A percentile compares a stretch with the other conserved stretches of the same genome.
Conservation (phyloP, 768 basidiomycete genomes). For the Mycena sanguinolenta region DNA sequence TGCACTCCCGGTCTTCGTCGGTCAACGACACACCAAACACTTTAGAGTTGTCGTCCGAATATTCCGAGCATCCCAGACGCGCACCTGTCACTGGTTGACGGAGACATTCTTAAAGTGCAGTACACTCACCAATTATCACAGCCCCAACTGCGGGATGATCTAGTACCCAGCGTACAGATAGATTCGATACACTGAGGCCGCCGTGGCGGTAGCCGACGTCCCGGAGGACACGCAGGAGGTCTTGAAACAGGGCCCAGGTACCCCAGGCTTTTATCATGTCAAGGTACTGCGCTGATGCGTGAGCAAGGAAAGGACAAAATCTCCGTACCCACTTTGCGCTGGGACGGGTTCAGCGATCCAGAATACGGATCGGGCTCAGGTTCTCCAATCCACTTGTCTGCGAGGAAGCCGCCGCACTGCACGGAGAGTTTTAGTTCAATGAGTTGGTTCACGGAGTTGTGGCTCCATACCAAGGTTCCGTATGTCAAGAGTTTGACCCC, state of each 20-base stretch:
- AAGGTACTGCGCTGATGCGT: slow-evolving; percentile 69
- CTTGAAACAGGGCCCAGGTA: slow-evolving; percentile 81
- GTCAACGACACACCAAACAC: slow-evolving; percentile 71
- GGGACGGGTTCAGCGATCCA: slow-evolving; percentile 79
- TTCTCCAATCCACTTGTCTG: slow-evolving; percentile 78
- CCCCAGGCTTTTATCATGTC: slow-evolving; percentile 90
- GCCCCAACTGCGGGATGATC: slow-evolving; percentile 85
- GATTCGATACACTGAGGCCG: slow-evolving; percentile 78
- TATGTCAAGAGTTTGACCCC: slow-evolving; percentile 82
- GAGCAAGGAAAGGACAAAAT: neutral
- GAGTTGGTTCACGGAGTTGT: neutral
- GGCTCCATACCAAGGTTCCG: slow-evolving; percentile 76
- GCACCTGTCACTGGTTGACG: slow-evolving; percentile 59
- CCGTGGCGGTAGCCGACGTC: slow-evolving; percentile 77
- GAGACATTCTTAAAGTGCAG: slow-evolving; percentile 1
- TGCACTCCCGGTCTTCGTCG: slow-evolving; percentile 66
- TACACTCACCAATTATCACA: slow-evolving; percentile 77
- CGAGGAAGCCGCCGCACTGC: slow-evolving; percentile 86
- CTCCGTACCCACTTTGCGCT: slow-evolving; percentile 73
- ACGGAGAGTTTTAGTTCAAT: neutral
- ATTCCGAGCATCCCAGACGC: slow-evolving; percentile 81
- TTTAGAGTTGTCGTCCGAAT: slow-evolving; percentile 74
- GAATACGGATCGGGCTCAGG: slow-evolving; percentile 81
- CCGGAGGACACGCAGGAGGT: slow-evolving; percentile 69
- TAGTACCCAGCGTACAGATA: slow-evolving; percentile 87